These are phyloP conservation scores for Trichoderma virens DNA, from an alignment of 495 filamentous ascomycete species.

Conservation along the genomic window DNA sequence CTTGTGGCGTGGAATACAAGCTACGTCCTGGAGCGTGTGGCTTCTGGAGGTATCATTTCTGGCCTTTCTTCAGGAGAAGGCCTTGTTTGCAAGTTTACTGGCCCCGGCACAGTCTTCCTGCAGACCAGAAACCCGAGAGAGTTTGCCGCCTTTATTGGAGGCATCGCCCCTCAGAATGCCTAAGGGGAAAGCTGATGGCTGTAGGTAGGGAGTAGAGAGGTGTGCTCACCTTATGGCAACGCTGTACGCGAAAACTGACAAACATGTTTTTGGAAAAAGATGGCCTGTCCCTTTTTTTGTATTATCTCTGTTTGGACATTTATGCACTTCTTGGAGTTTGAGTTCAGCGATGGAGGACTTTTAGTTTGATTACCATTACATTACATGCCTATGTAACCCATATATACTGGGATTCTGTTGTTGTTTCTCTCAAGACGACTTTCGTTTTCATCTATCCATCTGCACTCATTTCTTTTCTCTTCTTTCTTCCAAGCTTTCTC, in stretches of 20 bases:
- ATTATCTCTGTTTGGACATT: background rate
- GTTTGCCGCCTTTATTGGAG: background rate
- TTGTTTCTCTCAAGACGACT: too few species aligned
- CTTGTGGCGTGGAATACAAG: slow-evolving; percentile 97
- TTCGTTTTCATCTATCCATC: too few species aligned
- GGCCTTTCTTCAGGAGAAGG: slow-evolving; percentile 73
- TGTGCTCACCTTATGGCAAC: too few species aligned
- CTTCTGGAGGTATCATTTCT: slow-evolving; percentile 83
- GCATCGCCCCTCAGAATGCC: background rate
- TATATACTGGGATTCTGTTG: too few species aligned
- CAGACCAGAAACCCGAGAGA: slow-evolving; percentile 74
- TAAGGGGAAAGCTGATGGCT: background rate
- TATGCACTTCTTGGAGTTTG: background rate
- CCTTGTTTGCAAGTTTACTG: slow-evolving; percentile 85
- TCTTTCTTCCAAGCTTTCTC: too few species aligned
- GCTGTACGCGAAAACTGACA: too few species aligned
- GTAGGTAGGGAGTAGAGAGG: background rate
- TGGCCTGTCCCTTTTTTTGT: background rate
- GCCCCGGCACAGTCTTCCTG: slow-evolving; percentile 86
- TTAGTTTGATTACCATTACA: background rate
- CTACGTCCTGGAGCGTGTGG: slow-evolving; percentile 80
- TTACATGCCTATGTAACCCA: background rate
- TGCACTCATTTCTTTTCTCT: too few species aligned
- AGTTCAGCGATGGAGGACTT: background rate
- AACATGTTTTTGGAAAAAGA: too few species aligned